Evolutionary conservation across 306 rosid genomes (phyloP).

Genomic region (Calophaca sinica): DNA sequence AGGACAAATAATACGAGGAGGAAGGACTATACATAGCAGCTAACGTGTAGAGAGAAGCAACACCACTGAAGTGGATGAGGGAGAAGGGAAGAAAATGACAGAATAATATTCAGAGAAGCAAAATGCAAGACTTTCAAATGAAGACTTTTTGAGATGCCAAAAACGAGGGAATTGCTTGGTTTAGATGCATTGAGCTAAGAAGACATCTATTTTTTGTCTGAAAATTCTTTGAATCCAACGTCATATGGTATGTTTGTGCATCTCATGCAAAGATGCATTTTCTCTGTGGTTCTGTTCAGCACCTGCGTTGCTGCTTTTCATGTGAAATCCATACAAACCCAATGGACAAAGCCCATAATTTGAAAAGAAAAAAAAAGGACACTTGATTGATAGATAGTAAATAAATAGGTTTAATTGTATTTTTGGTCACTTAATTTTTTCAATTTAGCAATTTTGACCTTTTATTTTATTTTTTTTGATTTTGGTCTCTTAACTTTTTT

Average conservation of each 20-base stretch:
- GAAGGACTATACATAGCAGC: not conserved
- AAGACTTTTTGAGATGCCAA: not conserved
- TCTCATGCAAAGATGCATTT: not conserved
- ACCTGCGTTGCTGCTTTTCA: slow-evolving; percentile 3
- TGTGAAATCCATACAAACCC: slow-evolving; percentile 15
- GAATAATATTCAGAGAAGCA: not conserved
- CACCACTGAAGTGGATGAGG: not conserved
- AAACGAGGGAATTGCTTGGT: not conserved
- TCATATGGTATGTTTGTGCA: not conserved
- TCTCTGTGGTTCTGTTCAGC: not conserved
- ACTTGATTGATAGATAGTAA: too few relatives aligned
- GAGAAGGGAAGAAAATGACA: slow-evolving; percentile 5
- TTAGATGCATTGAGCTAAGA: not conserved
- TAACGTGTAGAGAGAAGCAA: not conserved
- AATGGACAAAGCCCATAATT: slow-evolving; percentile 16
- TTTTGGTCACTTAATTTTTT: too few relatives aligned
- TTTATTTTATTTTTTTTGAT: too few relatives aligned
- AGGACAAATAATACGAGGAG: too few relatives aligned
- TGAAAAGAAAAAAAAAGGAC: too few relatives aligned
- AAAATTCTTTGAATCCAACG: not conserved
- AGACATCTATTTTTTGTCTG: not conserved
- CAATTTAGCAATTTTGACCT: too few relatives aligned
- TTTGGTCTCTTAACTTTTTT: too few relatives aligned
- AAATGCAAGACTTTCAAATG: not conserved
- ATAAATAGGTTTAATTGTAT: too few relatives aligned